Percentiles rank a stretch among this genome's conserved stretches.
These are phyloP conservation scores for Pisolithus microcarpus DNA, from an alignment of 768 basidiomycete species.

Conservation along the genomic window DNA sequence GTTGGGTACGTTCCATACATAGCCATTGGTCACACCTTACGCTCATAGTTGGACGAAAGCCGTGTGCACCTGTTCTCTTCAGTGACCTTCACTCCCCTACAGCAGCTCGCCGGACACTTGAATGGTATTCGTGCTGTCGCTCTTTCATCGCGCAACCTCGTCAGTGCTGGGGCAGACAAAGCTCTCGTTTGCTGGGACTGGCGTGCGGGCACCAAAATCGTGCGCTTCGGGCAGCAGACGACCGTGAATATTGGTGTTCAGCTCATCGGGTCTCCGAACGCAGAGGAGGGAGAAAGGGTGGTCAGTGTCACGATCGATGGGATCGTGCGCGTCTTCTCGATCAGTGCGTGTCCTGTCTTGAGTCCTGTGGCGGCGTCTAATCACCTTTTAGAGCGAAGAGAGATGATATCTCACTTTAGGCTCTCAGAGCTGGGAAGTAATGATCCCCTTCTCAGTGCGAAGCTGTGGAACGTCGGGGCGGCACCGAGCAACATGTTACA, in stretches of 20 bases:
- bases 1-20: conserved; percentile 56
- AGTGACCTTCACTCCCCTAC: conserved; percentile 74
- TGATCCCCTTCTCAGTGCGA: conserved; percentile 60
- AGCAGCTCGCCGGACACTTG: conserved; percentile 78
- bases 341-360: conserved; percentile 47
- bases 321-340: conserved; percentile 84
- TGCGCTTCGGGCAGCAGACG: conserved; percentile 88
- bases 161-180: conserved; percentile 73
- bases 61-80: conserved; percentile 87
- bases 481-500: conserved; percentile 87
- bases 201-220: conserved; percentile 82
- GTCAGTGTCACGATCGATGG: conserved; percentile 92
- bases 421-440: conserved; percentile 66
- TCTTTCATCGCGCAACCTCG: conserved; percentile 75
- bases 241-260: conserved; percentile 89
- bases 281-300: conserved; percentile 67
- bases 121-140: conserved; percentile 90
- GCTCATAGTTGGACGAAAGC: conserved; percentile 29
- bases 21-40: neutral
- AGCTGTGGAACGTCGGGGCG: conserved; percentile 68
- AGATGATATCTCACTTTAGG: conserved; percentile 92
- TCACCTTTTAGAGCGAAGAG: conserved; percentile 43
- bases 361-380: neutral
- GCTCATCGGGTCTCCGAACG: conserved; percentile 49
- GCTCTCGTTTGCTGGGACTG: conserved; percentile 85